Percentiles rank a stretch among this genome's conserved stretches.
Evolutionary conservation across 78 protist species (phyloP).

Genomic region (Andalucia godoyi): DNA sequence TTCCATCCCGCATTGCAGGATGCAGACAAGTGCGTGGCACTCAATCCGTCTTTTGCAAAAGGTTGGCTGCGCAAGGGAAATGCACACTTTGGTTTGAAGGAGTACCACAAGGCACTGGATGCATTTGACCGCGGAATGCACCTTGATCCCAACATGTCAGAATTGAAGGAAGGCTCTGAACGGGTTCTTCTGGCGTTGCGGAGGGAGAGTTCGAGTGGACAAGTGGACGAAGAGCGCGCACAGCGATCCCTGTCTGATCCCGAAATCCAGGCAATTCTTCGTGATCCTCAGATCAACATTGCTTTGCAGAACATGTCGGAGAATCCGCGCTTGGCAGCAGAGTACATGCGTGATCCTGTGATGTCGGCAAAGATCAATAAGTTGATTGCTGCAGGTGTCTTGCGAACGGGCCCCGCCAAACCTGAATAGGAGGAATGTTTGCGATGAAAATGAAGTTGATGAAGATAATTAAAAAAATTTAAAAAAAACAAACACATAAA

Average conservation of each 20-base stretch:
- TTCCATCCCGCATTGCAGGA: constrained; percentile 49
- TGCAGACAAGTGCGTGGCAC: constrained; percentile 43
- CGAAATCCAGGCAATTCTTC: constrained; percentile 59
- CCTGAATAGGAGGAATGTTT: not conserved
- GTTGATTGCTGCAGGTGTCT: constrained; percentile 73
- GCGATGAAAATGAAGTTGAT: not conserved
- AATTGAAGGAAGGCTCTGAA: constrained; percentile 28
- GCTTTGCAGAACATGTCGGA: constrained; percentile 48
- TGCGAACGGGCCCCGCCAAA: constrained; percentile 28
- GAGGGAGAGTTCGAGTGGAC: not conserved
- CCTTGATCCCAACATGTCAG: constrained; percentile 44
- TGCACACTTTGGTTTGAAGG: constrained; percentile 50
- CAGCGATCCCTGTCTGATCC: constrained; percentile 71
- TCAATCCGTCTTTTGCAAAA: constrained; percentile 45
- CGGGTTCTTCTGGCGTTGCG: constrained; percentile 7
- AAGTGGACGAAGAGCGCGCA: constrained; percentile 50
- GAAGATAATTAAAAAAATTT: not conserved
- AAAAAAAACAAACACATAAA: constrained; percentile 1
- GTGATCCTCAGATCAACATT: constrained; percentile 60
- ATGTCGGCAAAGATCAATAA: constrained; percentile 55
- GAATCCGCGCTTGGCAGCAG: constrained; percentile 48
- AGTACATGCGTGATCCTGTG: constrained; percentile 51
- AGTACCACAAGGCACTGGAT: constrained; percentile 61
- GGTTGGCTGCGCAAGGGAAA: constrained; percentile 56
- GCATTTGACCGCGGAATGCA: constrained; percentile 54